Base-by-base conservation (phyloP, 495 filamentous ascomycete genomes). In the Penicilliopsis zonata region DNA sequence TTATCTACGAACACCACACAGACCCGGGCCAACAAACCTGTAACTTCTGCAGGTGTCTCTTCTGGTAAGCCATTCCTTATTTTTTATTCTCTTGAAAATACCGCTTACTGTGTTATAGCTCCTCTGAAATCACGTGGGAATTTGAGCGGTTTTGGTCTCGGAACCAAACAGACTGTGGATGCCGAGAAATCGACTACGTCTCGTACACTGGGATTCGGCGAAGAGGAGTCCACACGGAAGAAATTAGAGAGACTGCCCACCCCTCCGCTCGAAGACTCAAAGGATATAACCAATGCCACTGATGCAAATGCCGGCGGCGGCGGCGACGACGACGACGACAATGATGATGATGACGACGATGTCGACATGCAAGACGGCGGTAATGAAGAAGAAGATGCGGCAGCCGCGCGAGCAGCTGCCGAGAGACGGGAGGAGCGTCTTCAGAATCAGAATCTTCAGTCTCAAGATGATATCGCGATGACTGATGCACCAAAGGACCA, bases 231-330 rank as follows among this genome's bases (percentile, higher is more conserved):
- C 23, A 79, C 77, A 3, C 74, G 82, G 39, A 84, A 84, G 46
- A 93, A 92, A 55, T 68, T 92, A 36, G 82, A 86, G 65, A 82
- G 79, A 59, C 74, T 90, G 36, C 86, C 85, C 30, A 82, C 79
- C 37, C 74, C 77, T 30, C 72, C 79, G 33, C 58, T 75, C 28
- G 75, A 74, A 40, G 74, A 73, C 33, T 40, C 47, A 50, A 69
- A 76, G 40, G 65, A 73, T 48, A 68, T 66, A 39, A 65, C 70
- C 46, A 70, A 76, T 53, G 59, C 65, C 40, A 71, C 65, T 37
- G 75, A 78, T 33, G 68, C 51, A 29, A 72, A 71, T 36, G 55
- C 54, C 26, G 64, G 69, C n/a, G 68, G 65, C 25, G 78, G 83
- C 21, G 78, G 86, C 34, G 75, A 84, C 37, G 82, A 90, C 52